These are phyloP conservation scores for Starmera caribaea DNA, from an alignment of 805 yeast species.

Conservation along the genomic window DNA sequence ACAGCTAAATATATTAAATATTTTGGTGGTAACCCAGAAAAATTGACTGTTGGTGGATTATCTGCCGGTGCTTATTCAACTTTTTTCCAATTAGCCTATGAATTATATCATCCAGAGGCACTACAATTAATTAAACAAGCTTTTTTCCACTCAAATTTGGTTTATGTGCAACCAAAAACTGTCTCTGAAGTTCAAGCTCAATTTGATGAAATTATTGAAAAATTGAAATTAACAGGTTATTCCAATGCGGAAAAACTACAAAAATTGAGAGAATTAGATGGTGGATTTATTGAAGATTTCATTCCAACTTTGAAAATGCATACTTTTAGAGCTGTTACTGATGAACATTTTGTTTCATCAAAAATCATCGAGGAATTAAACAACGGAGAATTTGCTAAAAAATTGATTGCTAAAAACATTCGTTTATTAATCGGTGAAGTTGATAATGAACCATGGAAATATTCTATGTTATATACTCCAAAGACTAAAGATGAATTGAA, in stretches of 20 bases:
- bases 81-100: slow-evolving; percentile 32
- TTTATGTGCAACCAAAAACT: slow-evolving; percentile 29
- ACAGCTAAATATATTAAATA: slow-evolving; percentile 28
- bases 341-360: slow-evolving; percentile 25
- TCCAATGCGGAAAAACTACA: slow-evolving; percentile 14
- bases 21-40: slow-evolving; percentile 37
- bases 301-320: slow-evolving; percentile 19
- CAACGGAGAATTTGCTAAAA: slow-evolving; percentile 19
- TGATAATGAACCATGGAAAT: slow-evolving; percentile 23
- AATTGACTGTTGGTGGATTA: slow-evolving; percentile 35
- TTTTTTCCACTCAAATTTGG: slow-evolving; percentile 26
- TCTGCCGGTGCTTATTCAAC: slow-evolving; percentile 39
- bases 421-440: slow-evolving; percentile 25
- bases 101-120: slow-evolving; percentile 29
- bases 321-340: slow-evolving; percentile 32
- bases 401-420: slow-evolving; percentile 11
- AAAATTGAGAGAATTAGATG: slow-evolving; percentile 13
- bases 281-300: slow-evolving; percentile 13
- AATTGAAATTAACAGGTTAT: slow-evolving; percentile 12
- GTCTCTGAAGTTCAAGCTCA: slow-evolving; percentile 25
- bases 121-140: slow-evolving; percentile 29
- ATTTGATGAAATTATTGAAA: slow-evolving; percentile 25
- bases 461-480: slow-evolving; percentile 24
- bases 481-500: slow-evolving; percentile 18
- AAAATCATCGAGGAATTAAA: slow-evolving; percentile 22